A percentile compares a stretch with the other conserved stretches of the same genome.
These are phyloP conservation scores for Daldinia bambusicola DNA, from an alignment of 495 filamentous ascomycete species.

Conservation along the genomic window DNA sequence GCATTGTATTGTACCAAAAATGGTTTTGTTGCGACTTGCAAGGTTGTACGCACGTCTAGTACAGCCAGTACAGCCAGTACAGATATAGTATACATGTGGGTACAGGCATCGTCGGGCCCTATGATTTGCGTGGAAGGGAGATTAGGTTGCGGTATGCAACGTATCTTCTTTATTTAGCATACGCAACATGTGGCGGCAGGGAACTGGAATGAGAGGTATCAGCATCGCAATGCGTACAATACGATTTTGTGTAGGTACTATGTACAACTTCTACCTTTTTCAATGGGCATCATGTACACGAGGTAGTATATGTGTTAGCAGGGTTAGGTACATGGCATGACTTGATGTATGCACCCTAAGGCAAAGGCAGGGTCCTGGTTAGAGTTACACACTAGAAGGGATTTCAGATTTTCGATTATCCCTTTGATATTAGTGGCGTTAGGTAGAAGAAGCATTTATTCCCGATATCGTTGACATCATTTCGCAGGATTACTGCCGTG, in stretches of 20 bases:
- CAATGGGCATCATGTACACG: too few species aligned
- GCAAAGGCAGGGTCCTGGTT: not conserved
- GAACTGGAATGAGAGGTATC: constrained; percentile 12
- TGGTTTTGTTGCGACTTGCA: too few species aligned
- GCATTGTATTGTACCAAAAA: not conserved
- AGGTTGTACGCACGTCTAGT: too few species aligned
- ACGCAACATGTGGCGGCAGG: constrained; percentile 17
- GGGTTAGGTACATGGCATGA: not conserved
- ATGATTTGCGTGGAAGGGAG: too few species aligned
- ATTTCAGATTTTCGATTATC: constrained; percentile 10
- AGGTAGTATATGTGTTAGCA: too few species aligned
- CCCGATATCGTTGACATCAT: constrained; percentile 34
- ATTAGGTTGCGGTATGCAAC: not conserved
- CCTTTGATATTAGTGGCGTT: constrained; percentile 9
- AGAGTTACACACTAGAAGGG: not conserved
- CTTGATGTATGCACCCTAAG: not conserved
- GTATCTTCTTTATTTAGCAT: constrained; percentile 25
- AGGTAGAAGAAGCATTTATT: constrained; percentile 11
- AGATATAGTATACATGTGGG: too few species aligned
- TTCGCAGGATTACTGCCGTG: not conserved
- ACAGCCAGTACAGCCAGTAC: too few species aligned
- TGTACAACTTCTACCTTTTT: too few species aligned
- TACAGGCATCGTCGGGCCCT: too few species aligned
- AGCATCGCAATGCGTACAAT: not conserved
- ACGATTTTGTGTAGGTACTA: too few species aligned